A percentile compares a stretch with the other conserved stretches of the same genome.
These are phyloP conservation scores for Amanita pseudoporphyria DNA, from an alignment of 768 basidiomycete species.

Conservation along the genomic window DNA sequence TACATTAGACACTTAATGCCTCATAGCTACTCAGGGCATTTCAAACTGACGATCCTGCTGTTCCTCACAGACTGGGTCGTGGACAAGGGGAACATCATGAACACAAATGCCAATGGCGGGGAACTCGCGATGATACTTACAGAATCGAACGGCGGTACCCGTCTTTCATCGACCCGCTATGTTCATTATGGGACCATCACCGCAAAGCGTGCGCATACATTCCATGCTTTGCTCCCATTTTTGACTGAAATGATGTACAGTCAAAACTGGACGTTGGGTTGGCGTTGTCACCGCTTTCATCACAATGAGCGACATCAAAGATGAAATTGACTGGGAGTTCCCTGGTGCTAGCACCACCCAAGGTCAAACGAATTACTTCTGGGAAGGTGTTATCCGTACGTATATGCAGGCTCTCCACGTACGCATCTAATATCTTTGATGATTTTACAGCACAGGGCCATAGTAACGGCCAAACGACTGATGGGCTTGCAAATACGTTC, in stretches of 20 bases:
- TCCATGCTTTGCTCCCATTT: background rate
- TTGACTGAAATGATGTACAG: constrained; percentile 21
- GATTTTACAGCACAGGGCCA: constrained; percentile 24
- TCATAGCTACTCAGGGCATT: background rate
- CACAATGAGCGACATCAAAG: constrained; percentile 76
- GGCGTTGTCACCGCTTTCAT: constrained; percentile 83
- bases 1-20: constrained; percentile 14
- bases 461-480: constrained; percentile 40
- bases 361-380: constrained; percentile 77
- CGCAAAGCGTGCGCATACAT: constrained; percentile 35
- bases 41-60: background rate
- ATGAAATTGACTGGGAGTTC: constrained; percentile 87
- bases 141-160: constrained; percentile 63
- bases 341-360: constrained; percentile 51
- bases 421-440: background rate
- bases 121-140: constrained; percentile 64
- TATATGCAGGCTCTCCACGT: constrained; percentile 6
- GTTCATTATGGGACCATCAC: constrained; percentile 76
- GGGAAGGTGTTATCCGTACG: constrained; percentile 64
- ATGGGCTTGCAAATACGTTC: constrained; percentile 52
- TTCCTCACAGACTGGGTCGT: constrained; percentile 74
- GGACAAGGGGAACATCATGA: constrained; percentile 56
- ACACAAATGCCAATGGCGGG: constrained; percentile 49
- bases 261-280: constrained; percentile 71
- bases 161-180: constrained; percentile 72